Evolutionary conservation across 345 rosid species (phyloP).

Genomic region (Leavenworthia alabamica): DNA sequence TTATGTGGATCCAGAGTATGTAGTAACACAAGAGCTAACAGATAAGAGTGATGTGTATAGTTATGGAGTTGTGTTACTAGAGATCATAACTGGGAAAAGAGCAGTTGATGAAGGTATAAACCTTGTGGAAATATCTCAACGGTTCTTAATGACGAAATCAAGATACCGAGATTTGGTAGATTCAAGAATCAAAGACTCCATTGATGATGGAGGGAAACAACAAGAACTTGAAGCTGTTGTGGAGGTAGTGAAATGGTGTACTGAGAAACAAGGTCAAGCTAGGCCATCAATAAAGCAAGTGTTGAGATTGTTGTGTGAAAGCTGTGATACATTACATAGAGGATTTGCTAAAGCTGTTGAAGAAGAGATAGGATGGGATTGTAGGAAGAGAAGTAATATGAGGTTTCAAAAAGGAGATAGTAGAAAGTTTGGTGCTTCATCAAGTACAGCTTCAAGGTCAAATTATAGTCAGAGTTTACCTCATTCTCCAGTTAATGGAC

Average conservation of each 20-base stretch:
- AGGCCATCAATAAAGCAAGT: conserved; percentile 91
- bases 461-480: conserved; percentile 60
- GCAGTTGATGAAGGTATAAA: conserved; percentile 69
- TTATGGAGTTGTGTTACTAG: conserved; percentile 78
- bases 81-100: conserved; percentile 62
- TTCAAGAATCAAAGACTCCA: conserved; percentile 43
- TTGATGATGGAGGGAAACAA: conserved; percentile 44
- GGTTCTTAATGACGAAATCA: conserved; percentile 44
- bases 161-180: conserved; percentile 59
- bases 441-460: conserved; percentile 69
- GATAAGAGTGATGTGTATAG: conserved; percentile 89
- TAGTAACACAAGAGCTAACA: conserved; percentile 73
- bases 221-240: conserved; percentile 62
- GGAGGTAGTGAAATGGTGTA: conserved; percentile 71
- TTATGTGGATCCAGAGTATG: conserved; percentile 90
- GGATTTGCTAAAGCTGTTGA: conserved; percentile 55
- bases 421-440: conserved; percentile 63
- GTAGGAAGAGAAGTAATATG: conserved; percentile 39
- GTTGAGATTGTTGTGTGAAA: conserved; percentile 67
- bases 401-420: conserved; percentile 50
- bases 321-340: conserved; percentile 64
- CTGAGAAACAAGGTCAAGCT: conserved; percentile 68
- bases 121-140: conserved; percentile 65
- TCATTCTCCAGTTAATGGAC: conserved; percentile 29
- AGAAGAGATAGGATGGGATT: conserved; percentile 55